A percentile compares a stretch with the other conserved stretches of the same genome.
phyloP scores from a whole-genome alignment of 805 yeast species.

The Ogataea glucozyma region DNA sequence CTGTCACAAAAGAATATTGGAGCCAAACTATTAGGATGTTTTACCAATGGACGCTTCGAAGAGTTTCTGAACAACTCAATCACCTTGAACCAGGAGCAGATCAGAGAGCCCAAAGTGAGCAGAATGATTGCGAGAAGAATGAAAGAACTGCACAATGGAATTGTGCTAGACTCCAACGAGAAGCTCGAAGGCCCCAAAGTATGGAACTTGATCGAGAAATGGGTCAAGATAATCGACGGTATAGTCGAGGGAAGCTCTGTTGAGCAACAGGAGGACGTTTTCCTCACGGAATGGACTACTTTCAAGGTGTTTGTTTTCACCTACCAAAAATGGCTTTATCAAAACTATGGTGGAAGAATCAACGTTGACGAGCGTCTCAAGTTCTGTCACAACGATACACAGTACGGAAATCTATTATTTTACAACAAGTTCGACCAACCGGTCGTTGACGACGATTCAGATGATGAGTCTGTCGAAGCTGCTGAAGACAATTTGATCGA shows the following conservation, averaged over 20 bases:
- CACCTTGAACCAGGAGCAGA: slow-evolving; percentile 71
- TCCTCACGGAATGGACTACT: slow-evolving; percentile 47
- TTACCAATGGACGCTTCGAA: slow-evolving; percentile 90
- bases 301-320: slow-evolving; percentile 49
- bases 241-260: slow-evolving; percentile 42
- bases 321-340: slow-evolving; percentile 65
- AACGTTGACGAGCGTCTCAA: slow-evolving; percentile 52
- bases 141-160: slow-evolving; percentile 88
- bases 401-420: slow-evolving; percentile 87
- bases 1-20: slow-evolving; percentile 81
- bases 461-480: slow-evolving; percentile 18
- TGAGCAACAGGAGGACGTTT: slow-evolving; percentile 40
- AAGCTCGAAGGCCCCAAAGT: slow-evolving; percentile 59
- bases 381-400: slow-evolving; percentile 96
- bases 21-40: slow-evolving; percentile 84
- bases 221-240: slow-evolving; percentile 55
- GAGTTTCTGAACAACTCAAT: slow-evolving; percentile 84
- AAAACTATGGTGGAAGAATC: slow-evolving; percentile 44
- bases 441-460: slow-evolving; percentile 30
- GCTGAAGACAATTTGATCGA: slow-evolving; percentile 20
- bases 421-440: slow-evolving; percentile 34
- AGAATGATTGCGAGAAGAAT: slow-evolving; percentile 91
- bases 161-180: slow-evolving; percentile 62
- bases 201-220: slow-evolving; percentile 70
- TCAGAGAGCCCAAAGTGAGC: slow-evolving; percentile 73